phyloP scores from a whole-genome alignment of 352 stramenopile genomes.

The Phytophthora litchii region DNA sequence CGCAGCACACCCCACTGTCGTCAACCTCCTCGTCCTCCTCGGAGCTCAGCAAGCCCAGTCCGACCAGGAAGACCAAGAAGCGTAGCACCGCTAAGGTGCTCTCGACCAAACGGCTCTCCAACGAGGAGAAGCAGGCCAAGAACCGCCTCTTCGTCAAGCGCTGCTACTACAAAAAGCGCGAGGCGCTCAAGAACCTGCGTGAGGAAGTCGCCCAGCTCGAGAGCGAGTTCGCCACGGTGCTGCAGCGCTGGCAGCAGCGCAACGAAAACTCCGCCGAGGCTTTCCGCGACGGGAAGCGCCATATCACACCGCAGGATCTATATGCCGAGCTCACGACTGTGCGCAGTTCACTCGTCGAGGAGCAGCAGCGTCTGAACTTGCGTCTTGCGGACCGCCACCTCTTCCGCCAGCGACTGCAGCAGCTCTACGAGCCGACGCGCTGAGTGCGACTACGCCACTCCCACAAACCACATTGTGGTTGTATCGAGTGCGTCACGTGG shows the following conservation, averaged over 20 bases:
- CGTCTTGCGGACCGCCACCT: constrained; percentile 46
- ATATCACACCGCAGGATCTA: constrained; percentile 40
- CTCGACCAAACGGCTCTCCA: constrained; percentile 42
- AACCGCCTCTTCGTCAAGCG: constrained; percentile 79
- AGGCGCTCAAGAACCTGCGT: constrained; percentile 47
- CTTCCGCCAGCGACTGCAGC: constrained; percentile 48
- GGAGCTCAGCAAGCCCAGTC: constrained; percentile 27
- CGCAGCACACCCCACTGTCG: constrained; percentile 34
- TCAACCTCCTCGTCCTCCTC: constrained; percentile 26
- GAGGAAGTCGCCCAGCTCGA: constrained; percentile 48
- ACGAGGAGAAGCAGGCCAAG: constrained; percentile 64
- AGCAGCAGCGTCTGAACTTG: constrained; percentile 49
- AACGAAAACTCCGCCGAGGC: constrained; percentile 35
- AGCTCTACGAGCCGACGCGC: constrained; percentile 48
- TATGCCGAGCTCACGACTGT: constrained; percentile 51
- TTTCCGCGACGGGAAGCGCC: constrained; percentile 39
- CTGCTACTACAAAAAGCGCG: constrained; percentile 84
- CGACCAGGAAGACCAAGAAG: constrained; percentile 34
- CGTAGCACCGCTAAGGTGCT: constrained; percentile 32
- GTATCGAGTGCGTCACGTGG: constrained; percentile 19
- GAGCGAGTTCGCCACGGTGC: constrained; percentile 37
- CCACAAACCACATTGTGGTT: constrained; percentile 27
- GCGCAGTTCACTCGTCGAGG: constrained; percentile 45
- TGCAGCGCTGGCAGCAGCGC: constrained; percentile 38
- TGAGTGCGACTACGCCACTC: constrained; percentile 15